Percentiles rank a stretch among this genome's conserved stretches.
phyloP scores from a whole-genome alignment of 2,329 filamentous ascomycete species.

The Apiospora arundinis region DNA sequence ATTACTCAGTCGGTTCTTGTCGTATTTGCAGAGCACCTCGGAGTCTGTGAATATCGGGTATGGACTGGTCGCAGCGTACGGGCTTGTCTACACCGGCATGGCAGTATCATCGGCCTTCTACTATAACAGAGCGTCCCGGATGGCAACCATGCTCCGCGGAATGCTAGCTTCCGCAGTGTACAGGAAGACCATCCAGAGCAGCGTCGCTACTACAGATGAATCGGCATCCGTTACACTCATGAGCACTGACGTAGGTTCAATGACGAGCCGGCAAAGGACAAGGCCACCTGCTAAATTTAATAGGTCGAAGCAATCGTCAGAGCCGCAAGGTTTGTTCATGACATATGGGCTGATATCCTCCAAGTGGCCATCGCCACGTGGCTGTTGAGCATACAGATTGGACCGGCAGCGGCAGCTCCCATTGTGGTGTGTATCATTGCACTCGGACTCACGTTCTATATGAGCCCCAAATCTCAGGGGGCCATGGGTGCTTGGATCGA shows the following conservation, averaged over 20 bases:
- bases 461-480: constrained; percentile 29
- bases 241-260: constrained; percentile 45
- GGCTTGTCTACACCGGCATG: constrained; percentile 40
- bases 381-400: constrained; percentile 43
- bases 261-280: background rate
- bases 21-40: constrained; percentile 37
- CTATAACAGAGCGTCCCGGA: constrained; percentile 41
- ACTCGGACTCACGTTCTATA: constrained; percentile 34
- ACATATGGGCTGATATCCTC: constrained; percentile 45
- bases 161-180: constrained; percentile 43
- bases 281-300: background rate
- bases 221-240: constrained; percentile 48
- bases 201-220: constrained; percentile 37
- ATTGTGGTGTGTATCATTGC: constrained; percentile 40
- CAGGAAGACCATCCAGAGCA: constrained; percentile 41
- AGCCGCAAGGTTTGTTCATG: constrained; percentile 43
- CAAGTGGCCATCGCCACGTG: constrained; percentile 43
- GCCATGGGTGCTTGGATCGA: constrained; percentile 17
- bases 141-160: constrained; percentile 40
- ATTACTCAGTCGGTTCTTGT: constrained; percentile 42
- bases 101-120: constrained; percentile 41
- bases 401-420: constrained; percentile 42
- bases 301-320: constrained; percentile 47
- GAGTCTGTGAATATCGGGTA: constrained; percentile 37
- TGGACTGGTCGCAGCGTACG: constrained; percentile 43